Percentiles rank a stretch among this genome's conserved stretches.
phyloP scores from a whole-genome alignment of 805 yeast species.

The Candida vartiovaarae region DNA sequence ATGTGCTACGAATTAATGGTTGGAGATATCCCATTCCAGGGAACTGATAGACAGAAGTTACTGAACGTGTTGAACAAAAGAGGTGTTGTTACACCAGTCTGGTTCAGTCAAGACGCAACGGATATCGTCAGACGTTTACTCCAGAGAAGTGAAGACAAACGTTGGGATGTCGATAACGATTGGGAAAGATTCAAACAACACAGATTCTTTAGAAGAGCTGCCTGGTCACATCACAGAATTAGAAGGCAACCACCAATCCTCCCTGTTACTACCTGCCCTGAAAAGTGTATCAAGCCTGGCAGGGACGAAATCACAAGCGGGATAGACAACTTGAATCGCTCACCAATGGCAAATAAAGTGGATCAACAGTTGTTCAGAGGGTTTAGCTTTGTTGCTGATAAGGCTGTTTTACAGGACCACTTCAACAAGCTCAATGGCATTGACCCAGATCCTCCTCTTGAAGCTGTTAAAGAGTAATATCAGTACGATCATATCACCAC shows the following conservation, averaged over 20 bases:
- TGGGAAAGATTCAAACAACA: conserved; percentile 42
- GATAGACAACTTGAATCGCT: too few relatives aligned
- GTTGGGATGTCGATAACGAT: conserved; percentile 51
- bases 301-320: too few relatives aligned
- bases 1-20: conserved; percentile 69
- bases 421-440: not conserved
- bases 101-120: conserved; percentile 65
- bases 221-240: conserved; percentile 50
- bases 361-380: conserved; percentile 30
- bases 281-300: too few relatives aligned
- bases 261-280: too few relatives aligned
- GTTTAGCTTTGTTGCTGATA: conserved; percentile 38
- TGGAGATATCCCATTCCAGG: conserved; percentile 82
- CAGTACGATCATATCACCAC: not conserved
- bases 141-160: conserved; percentile 59
- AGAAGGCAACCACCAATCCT: conserved; percentile 59
- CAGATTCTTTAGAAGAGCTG: conserved; percentile 66
- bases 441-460: not conserved
- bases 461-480: not conserved
- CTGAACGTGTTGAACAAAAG: conserved; percentile 62
- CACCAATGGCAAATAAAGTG: not conserved
- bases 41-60: conserved; percentile 61
- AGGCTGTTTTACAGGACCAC: conserved; percentile 27
- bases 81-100: conserved; percentile 55
- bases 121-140: conserved; percentile 60